Evolutionary conservation across 148 eudicot species (phyloP), one percentile per base, ranked within the genome.

Genomic region (Salicornia ramosissima): DNA sequence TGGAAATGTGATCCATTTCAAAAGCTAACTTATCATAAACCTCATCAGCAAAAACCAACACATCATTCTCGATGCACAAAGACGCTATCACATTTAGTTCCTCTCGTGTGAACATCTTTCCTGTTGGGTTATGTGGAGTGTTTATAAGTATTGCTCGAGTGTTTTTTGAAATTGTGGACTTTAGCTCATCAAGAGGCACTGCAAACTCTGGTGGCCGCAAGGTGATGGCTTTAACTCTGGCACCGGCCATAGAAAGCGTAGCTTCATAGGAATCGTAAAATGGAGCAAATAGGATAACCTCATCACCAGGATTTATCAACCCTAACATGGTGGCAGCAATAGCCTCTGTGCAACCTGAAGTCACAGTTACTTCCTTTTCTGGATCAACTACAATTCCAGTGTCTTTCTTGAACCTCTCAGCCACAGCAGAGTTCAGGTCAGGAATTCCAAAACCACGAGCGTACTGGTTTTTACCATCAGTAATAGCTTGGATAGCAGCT

Each of bases 331-430:
- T 83, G 22, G 99, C 96, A 30, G 99, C 99, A 30, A 95, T 95
- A 57, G 99, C 99, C 80, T 95, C 99, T 0, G 99, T 95, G 87
- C 99, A 95, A 43, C 99, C 99, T 11, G 99, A 88, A 75, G 99
- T 95, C 75, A 95, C 93, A 0, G 99, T 95, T 15, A 95, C 83
- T 86, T 95, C 99, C 74, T 85, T 95, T 72, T 95, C 99, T 0
- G 99, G 97, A 71, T 95, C 93, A 25, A 95, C 84, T 39, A 68
- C 61, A 40, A 91, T 93, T 19, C 93, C 93, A 0, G 96, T 78
- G 78, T 95, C 99, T 79, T 87, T 91, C 79, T 83, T 74, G 78
- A 91, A 95, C 62, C 99, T 77, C 65, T 78, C 87, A 10, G 93
- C 83, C n/a, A 95, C 67, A 42, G 99, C 97, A 10, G 77, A 65